These are phyloP conservation scores for Paramecium primaurelia DNA, from an alignment of 73 alveolate species.

Conservation along the genomic window DNA sequence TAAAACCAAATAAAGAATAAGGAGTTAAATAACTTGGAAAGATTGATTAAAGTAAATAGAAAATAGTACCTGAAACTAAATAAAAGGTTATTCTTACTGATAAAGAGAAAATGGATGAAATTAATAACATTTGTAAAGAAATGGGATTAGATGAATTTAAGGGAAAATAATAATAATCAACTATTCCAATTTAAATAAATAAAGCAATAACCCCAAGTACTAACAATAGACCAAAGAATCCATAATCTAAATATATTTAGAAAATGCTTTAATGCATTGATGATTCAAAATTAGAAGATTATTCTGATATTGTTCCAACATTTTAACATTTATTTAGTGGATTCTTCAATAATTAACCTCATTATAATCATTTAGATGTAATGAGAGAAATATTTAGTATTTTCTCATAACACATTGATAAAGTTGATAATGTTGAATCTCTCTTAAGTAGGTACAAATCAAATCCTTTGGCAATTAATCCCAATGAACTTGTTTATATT, in stretches of 20 bases:
- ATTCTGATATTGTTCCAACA: slow-evolving; percentile 39
- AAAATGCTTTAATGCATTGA: slow-evolving; percentile 42
- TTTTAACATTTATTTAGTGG: slow-evolving; percentile 50
- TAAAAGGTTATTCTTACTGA: not conserved
- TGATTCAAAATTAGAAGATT: slow-evolving; percentile 44
- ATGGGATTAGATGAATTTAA: slow-evolving; percentile 1
- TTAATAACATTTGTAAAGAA: not conserved
- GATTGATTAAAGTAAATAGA: not conserved
- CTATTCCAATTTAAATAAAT: not conserved
- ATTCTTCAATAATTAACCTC: not conserved
- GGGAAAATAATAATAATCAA: not conserved
- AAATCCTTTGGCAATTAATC: slow-evolving; percentile 21
- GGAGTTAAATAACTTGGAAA: not conserved
- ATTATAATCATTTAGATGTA: slow-evolving; percentile 51
- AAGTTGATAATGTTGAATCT: slow-evolving; percentile 59
- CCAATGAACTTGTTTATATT: slow-evolving; percentile 26
- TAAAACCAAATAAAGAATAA: not conserved
- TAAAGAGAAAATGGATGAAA: slow-evolving; percentile 5
- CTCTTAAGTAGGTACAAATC: slow-evolving; percentile 23
- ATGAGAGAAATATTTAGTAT: slow-evolving; percentile 49
- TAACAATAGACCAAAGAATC: slow-evolving; percentile 21
- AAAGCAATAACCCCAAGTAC: not conserved
- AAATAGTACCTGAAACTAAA: not conserved
- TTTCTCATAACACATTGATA: slow-evolving; percentile 42
- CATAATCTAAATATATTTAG: slow-evolving; percentile 3